Conservation (phyloP, 768 basidiomycete species). For the Agrocybe pediades region DNA sequence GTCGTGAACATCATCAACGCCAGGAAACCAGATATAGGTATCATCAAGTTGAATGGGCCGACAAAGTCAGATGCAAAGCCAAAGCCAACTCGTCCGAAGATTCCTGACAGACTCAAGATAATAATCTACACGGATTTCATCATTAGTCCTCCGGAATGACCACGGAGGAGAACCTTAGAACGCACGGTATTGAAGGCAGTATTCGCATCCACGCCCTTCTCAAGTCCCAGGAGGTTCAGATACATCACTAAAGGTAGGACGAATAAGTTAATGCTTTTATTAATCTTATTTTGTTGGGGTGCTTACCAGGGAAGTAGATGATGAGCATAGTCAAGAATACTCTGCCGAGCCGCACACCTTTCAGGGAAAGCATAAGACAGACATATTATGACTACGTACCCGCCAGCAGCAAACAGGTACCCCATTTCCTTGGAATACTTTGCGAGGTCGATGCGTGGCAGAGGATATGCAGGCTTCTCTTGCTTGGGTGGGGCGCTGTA, state of each 20-base stretch:
- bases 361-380: conserved; percentile 9
- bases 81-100: conserved; percentile 34
- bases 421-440: conserved; percentile 33
- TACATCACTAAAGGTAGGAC: conserved; percentile 43
- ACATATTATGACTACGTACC: conserved; percentile 19
- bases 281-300: neutral
- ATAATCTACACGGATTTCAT: conserved; percentile 29
- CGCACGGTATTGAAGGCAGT: conserved; percentile 52
- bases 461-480: conserved; percentile 19
- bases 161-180: conserved; percentile 1
- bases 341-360: conserved; percentile 8
- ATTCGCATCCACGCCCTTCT: conserved; percentile 39
- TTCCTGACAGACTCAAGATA: conserved; percentile 34
- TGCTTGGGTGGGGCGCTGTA: conserved; percentile 23
- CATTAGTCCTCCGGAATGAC: conserved; percentile 9
- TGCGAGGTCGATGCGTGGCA: conserved; percentile 26
- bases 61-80: conserved; percentile 37
- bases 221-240: conserved; percentile 48
- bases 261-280: neutral
- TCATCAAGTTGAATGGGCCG: conserved; percentile 39
- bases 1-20: conserved; percentile 44
- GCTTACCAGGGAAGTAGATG: conserved; percentile 40
- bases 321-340: conserved; percentile 19
- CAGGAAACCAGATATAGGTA: conserved; percentile 32
- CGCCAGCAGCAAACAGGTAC: conserved; percentile 28